These are phyloP conservation scores for Oryza glaberrima DNA, from an alignment of 176 grass and related monocot species.

Conservation along the genomic window DNA sequence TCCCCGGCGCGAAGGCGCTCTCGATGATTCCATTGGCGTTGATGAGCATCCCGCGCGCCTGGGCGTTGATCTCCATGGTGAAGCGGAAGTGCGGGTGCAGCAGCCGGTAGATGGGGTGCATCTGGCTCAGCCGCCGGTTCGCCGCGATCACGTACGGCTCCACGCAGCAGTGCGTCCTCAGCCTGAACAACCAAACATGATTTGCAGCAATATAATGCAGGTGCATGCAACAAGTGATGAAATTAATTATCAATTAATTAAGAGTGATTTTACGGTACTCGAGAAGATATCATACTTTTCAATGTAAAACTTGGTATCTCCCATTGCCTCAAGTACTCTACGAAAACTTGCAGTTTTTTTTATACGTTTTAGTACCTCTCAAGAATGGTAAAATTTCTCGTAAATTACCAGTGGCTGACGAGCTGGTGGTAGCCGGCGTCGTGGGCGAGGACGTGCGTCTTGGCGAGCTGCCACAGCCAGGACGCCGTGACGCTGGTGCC, in stretches of 20 bases:
- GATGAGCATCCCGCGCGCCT: constrained; percentile 48
- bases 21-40: constrained; percentile 59
- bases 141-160: constrained; percentile 84
- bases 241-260: too few species aligned
- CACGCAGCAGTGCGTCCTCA: constrained; percentile 72
- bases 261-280: too few species aligned
- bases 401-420: constrained; percentile 46
- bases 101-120: constrained; percentile 74
- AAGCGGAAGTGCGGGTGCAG: constrained; percentile 75
- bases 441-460: not conserved
- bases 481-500: too few species aligned
- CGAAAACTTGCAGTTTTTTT: too few species aligned
- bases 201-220: too few species aligned
- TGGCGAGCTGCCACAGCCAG: too few species aligned
- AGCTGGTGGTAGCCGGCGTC: constrained; percentile 72
- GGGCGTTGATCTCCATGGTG: constrained; percentile 82
- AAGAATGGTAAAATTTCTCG: too few species aligned
- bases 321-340: too few species aligned
- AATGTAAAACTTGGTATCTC: too few species aligned
- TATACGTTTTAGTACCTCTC: too few species aligned
- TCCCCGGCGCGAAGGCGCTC: constrained; percentile 45
- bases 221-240: too few species aligned
- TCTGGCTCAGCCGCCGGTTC: constrained; percentile 66
- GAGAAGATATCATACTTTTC: too few species aligned
- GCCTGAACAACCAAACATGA: constrained; percentile 26